Evolutionary conservation across 345 rosid species (phyloP).

Genomic region (Euphorbia peplus): DNA sequence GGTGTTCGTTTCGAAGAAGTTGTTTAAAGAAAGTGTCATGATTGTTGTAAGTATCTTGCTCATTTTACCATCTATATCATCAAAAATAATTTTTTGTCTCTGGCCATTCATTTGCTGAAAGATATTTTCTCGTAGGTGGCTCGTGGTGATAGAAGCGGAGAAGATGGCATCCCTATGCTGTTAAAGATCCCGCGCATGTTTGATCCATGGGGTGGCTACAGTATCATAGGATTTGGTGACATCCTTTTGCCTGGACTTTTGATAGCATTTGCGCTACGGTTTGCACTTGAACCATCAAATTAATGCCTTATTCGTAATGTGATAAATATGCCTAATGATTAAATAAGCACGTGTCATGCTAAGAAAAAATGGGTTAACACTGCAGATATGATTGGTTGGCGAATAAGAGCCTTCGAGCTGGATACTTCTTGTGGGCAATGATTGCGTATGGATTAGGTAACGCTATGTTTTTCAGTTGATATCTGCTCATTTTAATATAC

Average conservation of each 20-base stretch:
- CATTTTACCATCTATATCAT: not conserved
- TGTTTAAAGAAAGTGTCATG: conserved; percentile 98
- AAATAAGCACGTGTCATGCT: not conserved
- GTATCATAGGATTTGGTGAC: conserved; percentile 98
- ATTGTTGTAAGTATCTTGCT: conserved; percentile 69
- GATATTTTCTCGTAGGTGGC: conserved; percentile 61
- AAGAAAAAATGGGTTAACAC: not conserved
- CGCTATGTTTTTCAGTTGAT: conserved; percentile 11
- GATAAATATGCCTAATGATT: not conserved
- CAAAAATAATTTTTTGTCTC: no score
- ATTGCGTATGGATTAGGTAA: conserved; percentile 92
- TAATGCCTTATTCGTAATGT: not conserved
- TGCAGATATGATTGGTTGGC: conserved; percentile 92
- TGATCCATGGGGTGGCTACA: conserved; percentile 99
- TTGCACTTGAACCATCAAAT: conserved; percentile 1
- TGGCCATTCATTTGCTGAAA: conserved; percentile 6
- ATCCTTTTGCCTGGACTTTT: conserved; percentile 92
- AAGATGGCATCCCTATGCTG: conserved; percentile 98
- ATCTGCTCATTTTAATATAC: not conserved
- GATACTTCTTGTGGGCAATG: conserved; percentile 96
- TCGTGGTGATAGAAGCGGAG: conserved; percentile 90
- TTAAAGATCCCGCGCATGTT: conserved; percentile 92
- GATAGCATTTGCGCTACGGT: conserved; percentile 93
- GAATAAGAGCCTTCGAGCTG: conserved; percentile 73
- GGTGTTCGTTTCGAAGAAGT: conserved; percentile 93